These are phyloP conservation scores for Ogataea wickerhamii DNA, from an alignment of 805 yeast species.

Conservation along the genomic window DNA sequence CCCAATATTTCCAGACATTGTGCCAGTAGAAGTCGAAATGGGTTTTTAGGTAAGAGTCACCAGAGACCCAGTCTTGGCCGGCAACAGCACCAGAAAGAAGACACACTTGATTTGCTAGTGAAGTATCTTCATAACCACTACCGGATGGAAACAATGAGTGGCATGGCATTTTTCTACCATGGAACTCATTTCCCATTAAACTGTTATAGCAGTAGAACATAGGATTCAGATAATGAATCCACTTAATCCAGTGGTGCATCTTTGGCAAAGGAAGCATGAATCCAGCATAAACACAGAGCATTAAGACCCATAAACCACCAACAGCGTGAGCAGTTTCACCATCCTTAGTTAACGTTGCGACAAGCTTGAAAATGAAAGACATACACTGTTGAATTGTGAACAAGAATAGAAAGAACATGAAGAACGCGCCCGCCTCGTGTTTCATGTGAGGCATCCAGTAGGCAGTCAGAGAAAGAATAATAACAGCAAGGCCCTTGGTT, in stretches of 20 bases:
- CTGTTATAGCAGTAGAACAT: constrained; percentile 47
- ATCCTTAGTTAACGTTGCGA: constrained; percentile 49
- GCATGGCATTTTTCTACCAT: constrained; percentile 50
- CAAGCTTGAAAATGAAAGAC: constrained; percentile 49
- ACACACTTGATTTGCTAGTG: constrained; percentile 44
- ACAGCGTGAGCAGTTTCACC: constrained; percentile 55
- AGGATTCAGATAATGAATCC: constrained; percentile 49
- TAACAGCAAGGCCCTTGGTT: constrained; percentile 47
- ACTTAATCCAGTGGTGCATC: constrained; percentile 60
- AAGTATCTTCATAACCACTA: constrained; percentile 45
- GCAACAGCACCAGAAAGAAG: constrained; percentile 44
- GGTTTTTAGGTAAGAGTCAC: constrained; percentile 35
- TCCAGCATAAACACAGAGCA: constrained; percentile 56
- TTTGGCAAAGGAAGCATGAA: constrained; percentile 39
- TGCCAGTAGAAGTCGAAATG: constrained; percentile 35
- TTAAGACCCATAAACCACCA: constrained; percentile 52
- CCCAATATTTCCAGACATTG: constrained; percentile 47
- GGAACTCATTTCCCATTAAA: constrained; percentile 55
- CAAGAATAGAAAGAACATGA: constrained; percentile 44
- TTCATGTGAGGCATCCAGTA: constrained; percentile 55
- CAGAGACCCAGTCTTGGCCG: constrained; percentile 25
- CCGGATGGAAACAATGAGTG: constrained; percentile 51
- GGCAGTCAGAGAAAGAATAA: constrained; percentile 42
- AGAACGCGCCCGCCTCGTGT: constrained; percentile 53
- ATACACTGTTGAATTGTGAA: constrained; percentile 45